phyloP scores from a whole-genome alignment of 2,329 filamentous ascomycete species.

The Onygenales sp. region DNA sequence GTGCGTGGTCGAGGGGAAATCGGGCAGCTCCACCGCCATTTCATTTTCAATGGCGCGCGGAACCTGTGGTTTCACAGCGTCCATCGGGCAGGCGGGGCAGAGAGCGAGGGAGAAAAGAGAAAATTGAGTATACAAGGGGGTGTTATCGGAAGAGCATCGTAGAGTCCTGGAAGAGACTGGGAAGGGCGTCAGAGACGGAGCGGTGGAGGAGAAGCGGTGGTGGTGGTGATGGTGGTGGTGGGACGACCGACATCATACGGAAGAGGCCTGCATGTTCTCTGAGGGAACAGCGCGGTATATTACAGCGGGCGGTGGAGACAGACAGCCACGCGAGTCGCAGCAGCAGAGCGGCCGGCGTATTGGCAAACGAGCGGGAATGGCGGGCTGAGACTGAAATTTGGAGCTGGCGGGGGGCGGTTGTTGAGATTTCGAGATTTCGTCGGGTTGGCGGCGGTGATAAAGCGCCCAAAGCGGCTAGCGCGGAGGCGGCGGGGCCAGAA shows the following conservation, averaged over 20 bases:
- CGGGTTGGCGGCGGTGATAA: background rate
- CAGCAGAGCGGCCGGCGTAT: background rate
- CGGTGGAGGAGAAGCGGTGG: constrained; percentile 10
- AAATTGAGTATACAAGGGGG: background rate
- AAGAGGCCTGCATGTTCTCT: background rate
- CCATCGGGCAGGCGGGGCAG: constrained; percentile 3
- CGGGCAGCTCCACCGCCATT: constrained; percentile 30
- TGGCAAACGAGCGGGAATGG: background rate
- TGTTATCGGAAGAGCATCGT: constrained; percentile 22
- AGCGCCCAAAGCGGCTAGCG: background rate
- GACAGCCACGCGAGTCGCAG: background rate
- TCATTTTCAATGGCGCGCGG: constrained; percentile 29
- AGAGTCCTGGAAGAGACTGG: constrained; percentile 9
- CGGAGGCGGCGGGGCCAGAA: background rate
- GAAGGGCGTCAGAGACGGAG: constrained; percentile 7
- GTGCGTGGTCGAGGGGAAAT: constrained; percentile 25
- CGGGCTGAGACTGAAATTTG: background rate
- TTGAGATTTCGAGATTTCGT: background rate
- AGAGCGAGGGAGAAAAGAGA: background rate
- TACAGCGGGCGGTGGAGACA: background rate
- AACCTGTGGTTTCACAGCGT: constrained; percentile 12
- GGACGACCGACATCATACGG: background rate
- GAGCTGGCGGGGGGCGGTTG: background rate
- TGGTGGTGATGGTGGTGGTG: background rate
- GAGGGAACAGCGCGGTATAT: background rate